A percentile compares a stretch with the other conserved stretches of the same genome.
Evolutionary conservation across 768 basidiomycete species (phyloP).

Genomic region (Suillus placidus): DNA sequence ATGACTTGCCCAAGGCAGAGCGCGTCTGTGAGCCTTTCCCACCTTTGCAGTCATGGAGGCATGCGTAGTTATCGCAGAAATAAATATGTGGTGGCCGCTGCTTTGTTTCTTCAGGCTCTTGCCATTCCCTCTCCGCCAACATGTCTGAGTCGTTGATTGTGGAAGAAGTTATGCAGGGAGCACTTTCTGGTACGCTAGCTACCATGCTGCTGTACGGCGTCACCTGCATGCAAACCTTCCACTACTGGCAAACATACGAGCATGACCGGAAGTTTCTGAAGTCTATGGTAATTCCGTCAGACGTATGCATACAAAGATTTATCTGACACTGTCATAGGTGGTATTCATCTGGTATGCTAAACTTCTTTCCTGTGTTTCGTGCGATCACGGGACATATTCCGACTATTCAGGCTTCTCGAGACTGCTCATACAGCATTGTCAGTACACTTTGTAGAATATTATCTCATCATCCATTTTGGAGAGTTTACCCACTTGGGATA

Average conservation of each 20-base stretch:
- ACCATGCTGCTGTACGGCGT: conserved; percentile 18
- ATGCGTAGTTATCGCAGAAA: background rate
- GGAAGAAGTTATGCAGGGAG: conserved; percentile 13
- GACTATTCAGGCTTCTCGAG: conserved; percentile 16
- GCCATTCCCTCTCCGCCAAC: background rate
- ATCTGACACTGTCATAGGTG: conserved; percentile 11
- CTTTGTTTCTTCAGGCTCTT: background rate
- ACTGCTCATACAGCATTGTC: conserved; percentile 18
- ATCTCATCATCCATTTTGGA: conserved; percentile 18
- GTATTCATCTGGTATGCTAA: conserved; percentile 15
- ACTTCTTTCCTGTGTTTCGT: background rate
- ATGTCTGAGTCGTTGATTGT: conserved; percentile 11
- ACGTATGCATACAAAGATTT: background rate
- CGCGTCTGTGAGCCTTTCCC: background rate
- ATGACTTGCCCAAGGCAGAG: too few relatives aligned
- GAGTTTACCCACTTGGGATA: background rate
- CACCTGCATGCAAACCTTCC: conserved; percentile 22
- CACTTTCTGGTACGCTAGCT: conserved; percentile 16
- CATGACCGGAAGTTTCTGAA: conserved; percentile 12
- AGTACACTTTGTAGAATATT: conserved; percentile 16
- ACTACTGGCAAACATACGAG: conserved; percentile 13
- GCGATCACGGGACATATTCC: background rate
- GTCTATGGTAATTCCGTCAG: conserved; percentile 1
- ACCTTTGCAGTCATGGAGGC: too few relatives aligned
- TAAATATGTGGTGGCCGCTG: background rate